These are phyloP conservation scores for Colletotrichum cereale DNA, from an alignment of 2,329 filamentous ascomycete genomes.

Conservation along the genomic window DNA sequence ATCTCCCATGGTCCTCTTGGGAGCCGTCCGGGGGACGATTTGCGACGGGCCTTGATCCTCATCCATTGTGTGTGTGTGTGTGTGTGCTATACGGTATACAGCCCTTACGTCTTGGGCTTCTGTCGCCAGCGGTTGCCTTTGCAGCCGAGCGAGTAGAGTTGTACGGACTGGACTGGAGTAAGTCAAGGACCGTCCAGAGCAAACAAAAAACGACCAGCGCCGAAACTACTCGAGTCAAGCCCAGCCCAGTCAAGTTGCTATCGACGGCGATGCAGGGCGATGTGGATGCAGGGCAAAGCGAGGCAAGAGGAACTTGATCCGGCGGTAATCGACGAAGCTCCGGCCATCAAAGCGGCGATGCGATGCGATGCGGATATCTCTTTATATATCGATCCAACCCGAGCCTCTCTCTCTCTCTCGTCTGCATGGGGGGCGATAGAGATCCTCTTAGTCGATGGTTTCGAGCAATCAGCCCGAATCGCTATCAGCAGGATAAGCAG, in stretches of 20 bases:
- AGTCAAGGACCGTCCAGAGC: not conserved
- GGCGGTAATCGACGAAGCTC: conserved; percentile 9
- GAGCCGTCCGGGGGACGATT: conserved; percentile 57
- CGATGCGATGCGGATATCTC: conserved; percentile 12
- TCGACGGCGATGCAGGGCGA: conserved; percentile 3
- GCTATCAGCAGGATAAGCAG: conserved; percentile 40
- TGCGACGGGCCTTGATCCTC: conserved; percentile 66
- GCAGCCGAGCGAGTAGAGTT: not conserved
- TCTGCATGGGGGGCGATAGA: conserved; percentile 21
- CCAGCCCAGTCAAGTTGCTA: not conserved
- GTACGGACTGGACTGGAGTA: not conserved
- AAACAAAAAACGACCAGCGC: not conserved
- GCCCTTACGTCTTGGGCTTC: not conserved
- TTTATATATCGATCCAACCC: conserved; percentile 20
- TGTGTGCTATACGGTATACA: conserved; percentile 9
- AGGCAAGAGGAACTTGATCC: conserved; percentile 2
- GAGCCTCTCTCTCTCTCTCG: not conserved
- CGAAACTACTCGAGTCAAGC: not conserved
- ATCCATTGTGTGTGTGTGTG: conserved; percentile 64
- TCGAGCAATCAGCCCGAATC: conserved; percentile 34
- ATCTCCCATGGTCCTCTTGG: conserved; percentile 50
- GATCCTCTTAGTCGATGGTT: conserved; percentile 39
- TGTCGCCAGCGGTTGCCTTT: not conserved
- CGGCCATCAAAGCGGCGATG: not conserved
- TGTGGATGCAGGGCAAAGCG: not conserved